These are phyloP conservation scores for Echinosophora koreensis DNA, from an alignment of 306 rosid genomes.

Conservation along the genomic window DNA sequence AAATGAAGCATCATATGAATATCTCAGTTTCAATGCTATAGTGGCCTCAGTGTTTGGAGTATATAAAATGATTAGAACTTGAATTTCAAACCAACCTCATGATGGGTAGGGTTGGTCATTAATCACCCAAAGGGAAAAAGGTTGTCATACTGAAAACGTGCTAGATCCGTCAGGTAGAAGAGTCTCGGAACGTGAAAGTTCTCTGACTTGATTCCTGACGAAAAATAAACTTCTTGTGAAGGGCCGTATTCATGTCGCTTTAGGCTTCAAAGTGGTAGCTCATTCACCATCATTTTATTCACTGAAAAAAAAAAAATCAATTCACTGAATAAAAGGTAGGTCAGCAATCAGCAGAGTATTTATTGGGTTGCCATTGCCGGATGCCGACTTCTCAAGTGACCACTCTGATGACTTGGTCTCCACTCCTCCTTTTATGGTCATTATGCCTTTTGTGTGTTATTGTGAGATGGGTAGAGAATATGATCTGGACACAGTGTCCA, in stretches of 20 bases:
- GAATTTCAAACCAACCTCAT: background rate
- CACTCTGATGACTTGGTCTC: background rate
- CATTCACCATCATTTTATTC: no score
- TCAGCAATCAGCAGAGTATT: constrained; percentile 15
- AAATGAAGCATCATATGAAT: constrained; percentile 5
- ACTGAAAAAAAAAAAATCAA: no score
- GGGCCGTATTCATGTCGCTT: no score
- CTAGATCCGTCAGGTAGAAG: no score
- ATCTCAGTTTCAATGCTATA: constrained; percentile 23
- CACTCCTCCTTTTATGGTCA: background rate
- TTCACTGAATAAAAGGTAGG: background rate
- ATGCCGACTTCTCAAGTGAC: constrained; percentile 8
- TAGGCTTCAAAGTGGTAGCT: no score
- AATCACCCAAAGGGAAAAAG: no score
- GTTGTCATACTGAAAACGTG: no score
- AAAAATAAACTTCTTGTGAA: no score
- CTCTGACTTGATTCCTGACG: no score
- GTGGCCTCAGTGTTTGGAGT: background rate
- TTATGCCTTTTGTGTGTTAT: background rate
- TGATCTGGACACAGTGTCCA: constrained; percentile 2
- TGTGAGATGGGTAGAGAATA: background rate
- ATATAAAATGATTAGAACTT: constrained; percentile 7
- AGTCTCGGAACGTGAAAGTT: no score
- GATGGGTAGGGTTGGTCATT: constrained; percentile 2
- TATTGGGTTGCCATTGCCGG: constrained; percentile 18